A percentile compares a stretch with the other conserved stretches of the same genome.
phyloP scores from a whole-genome alignment of 495 filamentous ascomycete genomes.

The Neurospora sp. region DNA sequence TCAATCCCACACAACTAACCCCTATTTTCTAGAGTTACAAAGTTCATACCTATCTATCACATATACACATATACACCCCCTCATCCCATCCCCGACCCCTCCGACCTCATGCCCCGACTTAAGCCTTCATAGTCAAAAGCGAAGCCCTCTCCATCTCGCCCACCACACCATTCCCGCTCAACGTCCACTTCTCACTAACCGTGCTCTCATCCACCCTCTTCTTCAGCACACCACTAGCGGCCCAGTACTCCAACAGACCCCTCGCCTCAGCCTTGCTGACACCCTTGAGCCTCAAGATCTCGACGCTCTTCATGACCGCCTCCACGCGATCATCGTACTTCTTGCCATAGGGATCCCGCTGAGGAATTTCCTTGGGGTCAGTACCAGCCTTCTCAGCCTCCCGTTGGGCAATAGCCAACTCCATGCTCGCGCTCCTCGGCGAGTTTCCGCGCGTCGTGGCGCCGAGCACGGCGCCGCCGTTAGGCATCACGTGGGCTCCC shows the following conservation, averaged over 20 bases:
- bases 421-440: constrained; percentile 50
- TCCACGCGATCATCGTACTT: constrained; percentile 58
- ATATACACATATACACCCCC: not conserved
- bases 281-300: constrained; percentile 45
- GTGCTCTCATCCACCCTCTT: constrained; percentile 55
- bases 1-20: not conserved
- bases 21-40: not conserved
- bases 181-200: constrained; percentile 76
- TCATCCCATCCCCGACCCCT: not conserved
- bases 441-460: constrained; percentile 59
- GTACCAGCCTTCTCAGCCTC: constrained; percentile 24
- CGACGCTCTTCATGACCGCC: constrained; percentile 43
- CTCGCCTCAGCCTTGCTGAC: constrained; percentile 67
- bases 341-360: constrained; percentile 50
- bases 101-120: not conserved
- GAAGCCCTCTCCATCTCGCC: constrained; percentile 69
- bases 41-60: not conserved
- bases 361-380: constrained; percentile 22
- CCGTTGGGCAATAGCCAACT: constrained; percentile 51
- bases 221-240: constrained; percentile 69
- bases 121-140: constrained; percentile 38
- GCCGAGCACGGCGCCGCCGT: constrained; percentile 71
- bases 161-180: constrained; percentile 72
- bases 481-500: constrained; percentile 49
- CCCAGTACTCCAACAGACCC: constrained; percentile 86